Conservation (phyloP, 2,329 filamentous ascomycete species). For the Trichothecium roseum region DNA sequence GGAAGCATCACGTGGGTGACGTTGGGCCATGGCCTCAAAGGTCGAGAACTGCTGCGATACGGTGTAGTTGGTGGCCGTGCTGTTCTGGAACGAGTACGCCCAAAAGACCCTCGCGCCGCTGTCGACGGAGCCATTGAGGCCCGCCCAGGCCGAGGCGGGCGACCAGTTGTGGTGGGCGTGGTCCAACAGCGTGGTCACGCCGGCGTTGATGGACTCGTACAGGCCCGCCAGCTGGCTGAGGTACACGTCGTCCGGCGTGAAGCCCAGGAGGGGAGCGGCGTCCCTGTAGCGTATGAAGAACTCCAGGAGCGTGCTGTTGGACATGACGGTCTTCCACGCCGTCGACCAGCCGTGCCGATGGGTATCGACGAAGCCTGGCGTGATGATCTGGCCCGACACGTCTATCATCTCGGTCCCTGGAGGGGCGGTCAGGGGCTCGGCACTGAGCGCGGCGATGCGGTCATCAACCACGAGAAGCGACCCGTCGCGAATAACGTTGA, state of each 20-base stretch:
- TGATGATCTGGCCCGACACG: constrained; percentile 38
- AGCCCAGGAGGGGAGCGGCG: constrained; percentile 17
- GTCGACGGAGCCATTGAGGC: constrained; percentile 27
- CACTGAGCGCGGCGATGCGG: constrained; percentile 22
- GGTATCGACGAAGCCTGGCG: constrained; percentile 45
- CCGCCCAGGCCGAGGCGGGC: constrained; percentile 28
- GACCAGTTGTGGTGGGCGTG: constrained; percentile 41
- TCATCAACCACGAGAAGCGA: constrained; percentile 28
- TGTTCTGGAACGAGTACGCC: constrained; percentile 28
- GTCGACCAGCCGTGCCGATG: constrained; percentile 49
- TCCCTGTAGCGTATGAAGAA: constrained; percentile 33
- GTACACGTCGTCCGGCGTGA: constrained; percentile 34
- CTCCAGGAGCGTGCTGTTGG: constrained; percentile 37
- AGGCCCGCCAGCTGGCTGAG: constrained; percentile 33
- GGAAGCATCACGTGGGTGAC: constrained; percentile 7
- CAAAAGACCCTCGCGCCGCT: constrained; percentile 37
- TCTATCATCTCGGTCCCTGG: constrained; percentile 24
- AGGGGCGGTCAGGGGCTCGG: constrained; percentile 3
- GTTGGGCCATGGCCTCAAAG: constrained; percentile 24
- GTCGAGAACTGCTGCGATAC: constrained; percentile 25
- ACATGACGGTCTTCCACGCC: constrained; percentile 38
- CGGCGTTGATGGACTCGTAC: constrained; percentile 39
- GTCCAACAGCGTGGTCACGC: constrained; percentile 41
- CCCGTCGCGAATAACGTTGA: constrained; percentile 27
- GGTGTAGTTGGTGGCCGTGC: constrained; percentile 8